phyloP scores from a whole-genome alignment of 805 yeast genomes.

The Lipomyces sp. region DNA sequence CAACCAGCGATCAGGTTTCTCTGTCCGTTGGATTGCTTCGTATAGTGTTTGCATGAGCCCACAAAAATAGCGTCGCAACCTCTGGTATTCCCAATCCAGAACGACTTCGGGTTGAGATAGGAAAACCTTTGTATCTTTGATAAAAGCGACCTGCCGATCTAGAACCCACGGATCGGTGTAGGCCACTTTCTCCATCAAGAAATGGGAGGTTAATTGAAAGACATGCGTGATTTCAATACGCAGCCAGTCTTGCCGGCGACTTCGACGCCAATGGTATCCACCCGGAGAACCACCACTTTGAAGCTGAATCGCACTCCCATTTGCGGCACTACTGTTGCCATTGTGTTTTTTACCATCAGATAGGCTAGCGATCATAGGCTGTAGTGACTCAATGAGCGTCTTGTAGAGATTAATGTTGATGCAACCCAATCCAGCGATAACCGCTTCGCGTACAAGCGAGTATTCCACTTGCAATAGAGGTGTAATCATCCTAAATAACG shows the following conservation, averaged over 20 bases:
- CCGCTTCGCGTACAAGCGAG: constrained; percentile 71
- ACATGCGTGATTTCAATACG: constrained; percentile 79
- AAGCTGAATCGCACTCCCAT: constrained; percentile 1
- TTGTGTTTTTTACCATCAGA: constrained; percentile 6
- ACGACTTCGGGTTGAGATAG: constrained; percentile 58
- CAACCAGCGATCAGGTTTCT: constrained; percentile 53
- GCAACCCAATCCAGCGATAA: constrained; percentile 84
- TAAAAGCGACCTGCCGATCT: constrained; percentile 56
- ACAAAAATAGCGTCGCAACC: constrained; percentile 77
- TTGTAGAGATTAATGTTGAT: constrained; percentile 85
- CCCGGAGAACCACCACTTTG: constrained; percentile 12
- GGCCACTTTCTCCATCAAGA: constrained; percentile 49
- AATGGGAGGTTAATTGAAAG: constrained; percentile 64
- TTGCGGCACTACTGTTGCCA: background rate
- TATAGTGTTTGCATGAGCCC: constrained; percentile 76
- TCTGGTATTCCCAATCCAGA: constrained; percentile 65
- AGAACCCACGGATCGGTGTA: constrained; percentile 68
- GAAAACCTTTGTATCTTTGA: constrained; percentile 60
- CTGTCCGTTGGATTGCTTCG: constrained; percentile 35
- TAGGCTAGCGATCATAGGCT: constrained; percentile 9
- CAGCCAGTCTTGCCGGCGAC: constrained; percentile 37
- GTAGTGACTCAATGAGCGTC: constrained; percentile 59
- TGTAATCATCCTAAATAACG: constrained; percentile 80
- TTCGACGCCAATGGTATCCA: constrained; percentile 22
- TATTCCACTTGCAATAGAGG: constrained; percentile 75